Evolutionary conservation across 768 basidiomycete genomes (phyloP), one percentile per base, ranked within the genome.

Genomic region (Hirschioporus abietinus): DNA sequence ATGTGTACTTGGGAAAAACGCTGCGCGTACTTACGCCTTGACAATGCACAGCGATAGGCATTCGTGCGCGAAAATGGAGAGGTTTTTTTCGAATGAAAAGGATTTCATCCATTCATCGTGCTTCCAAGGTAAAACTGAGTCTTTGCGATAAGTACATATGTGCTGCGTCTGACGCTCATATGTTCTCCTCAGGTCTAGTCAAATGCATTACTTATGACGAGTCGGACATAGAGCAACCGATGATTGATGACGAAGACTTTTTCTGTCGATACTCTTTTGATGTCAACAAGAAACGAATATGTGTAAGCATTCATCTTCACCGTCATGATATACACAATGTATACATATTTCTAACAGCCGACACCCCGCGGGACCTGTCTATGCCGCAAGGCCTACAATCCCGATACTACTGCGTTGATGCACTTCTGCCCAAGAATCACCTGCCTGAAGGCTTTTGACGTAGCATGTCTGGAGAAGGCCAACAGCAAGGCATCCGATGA

Each of bases 361-460:
- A 81, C 78, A 69, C 81, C 76, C 0, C 63, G 70, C 0, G 61
- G 64, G 12, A 77, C 80, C 0, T 88, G 87, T 64, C 69, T 78
- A 1, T 89, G 88, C 74, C 68, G 68, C 15, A 58, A 72, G 1
- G 80, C 83, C 0, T 89, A 88, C 69, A 76, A 76, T 34, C 83
- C 86, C 0, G 77, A 82, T 63, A 27, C 63, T 6, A 64, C 62
- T n/a, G 69, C 71, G 4, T 57, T 83, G 8, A 85, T 84, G 75
- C 84, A 88, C 64, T 86, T 86, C 64, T 89, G 88, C 69, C 85
- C 86, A 0, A 81, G 83, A 0, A 83, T 82, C 0, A 65, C 68
- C 0, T 89, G 88, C 67, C 73, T 78, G 12, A 78, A 71, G 4
- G 80, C 76, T 10, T 88, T 81, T 67, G 88, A 89, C 70, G 76